A percentile compares a stretch with the other conserved stretches of the same genome.
Evolutionary conservation across 2,329 filamentous ascomycete species (phyloP).

Genomic region (Sarocladium brachiariae): DNA sequence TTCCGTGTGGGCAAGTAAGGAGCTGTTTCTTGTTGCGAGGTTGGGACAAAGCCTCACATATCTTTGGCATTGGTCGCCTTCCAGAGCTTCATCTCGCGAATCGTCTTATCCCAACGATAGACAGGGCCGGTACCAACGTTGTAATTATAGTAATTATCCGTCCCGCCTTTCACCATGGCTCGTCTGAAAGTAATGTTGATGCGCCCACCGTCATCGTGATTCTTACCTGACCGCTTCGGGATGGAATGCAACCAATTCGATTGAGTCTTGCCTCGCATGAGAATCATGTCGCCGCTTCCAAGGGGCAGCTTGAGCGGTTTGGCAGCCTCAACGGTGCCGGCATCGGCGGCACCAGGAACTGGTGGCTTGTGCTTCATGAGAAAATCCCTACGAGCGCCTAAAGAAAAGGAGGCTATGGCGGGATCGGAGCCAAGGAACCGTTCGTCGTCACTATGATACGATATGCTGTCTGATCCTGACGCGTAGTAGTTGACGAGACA

Average conservation of each 20-base stretch:
- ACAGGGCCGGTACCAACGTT: slow-evolving; percentile 66
- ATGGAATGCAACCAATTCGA: slow-evolving; percentile 71
- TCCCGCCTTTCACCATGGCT: slow-evolving; percentile 64
- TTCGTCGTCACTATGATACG: slow-evolving; percentile 77
- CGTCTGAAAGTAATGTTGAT: slow-evolving; percentile 75
- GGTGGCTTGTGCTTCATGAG: slow-evolving; percentile 70
- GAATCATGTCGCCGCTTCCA: slow-evolving; percentile 66
- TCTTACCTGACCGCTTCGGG: slow-evolving; percentile 63
- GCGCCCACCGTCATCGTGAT: slow-evolving; percentile 53
- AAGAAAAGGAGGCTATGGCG: slow-evolving; percentile 66
- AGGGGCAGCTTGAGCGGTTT: slow-evolving; percentile 47
- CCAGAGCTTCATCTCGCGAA: slow-evolving; percentile 42
- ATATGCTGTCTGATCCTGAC: slow-evolving; percentile 68
- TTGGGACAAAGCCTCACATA: too few species aligned
- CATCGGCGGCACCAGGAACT: slow-evolving; percentile 25
- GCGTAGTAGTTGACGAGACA: slow-evolving; percentile 80
- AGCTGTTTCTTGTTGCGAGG: too few species aligned
- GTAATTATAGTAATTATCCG: slow-evolving; percentile 79
- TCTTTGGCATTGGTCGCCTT: slow-evolving; percentile 14
- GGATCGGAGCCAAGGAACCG: slow-evolving; percentile 63
- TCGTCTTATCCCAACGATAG: slow-evolving; percentile 58
- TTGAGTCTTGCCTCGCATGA: slow-evolving; percentile 73
- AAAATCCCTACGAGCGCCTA: slow-evolving; percentile 69
- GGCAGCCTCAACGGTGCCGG: slow-evolving; percentile 18
- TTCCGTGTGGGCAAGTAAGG: slow-evolving; percentile 70